phyloP scores from a whole-genome alignment of 345 rosid genomes.

The Toxicodendron radicans region DNA sequence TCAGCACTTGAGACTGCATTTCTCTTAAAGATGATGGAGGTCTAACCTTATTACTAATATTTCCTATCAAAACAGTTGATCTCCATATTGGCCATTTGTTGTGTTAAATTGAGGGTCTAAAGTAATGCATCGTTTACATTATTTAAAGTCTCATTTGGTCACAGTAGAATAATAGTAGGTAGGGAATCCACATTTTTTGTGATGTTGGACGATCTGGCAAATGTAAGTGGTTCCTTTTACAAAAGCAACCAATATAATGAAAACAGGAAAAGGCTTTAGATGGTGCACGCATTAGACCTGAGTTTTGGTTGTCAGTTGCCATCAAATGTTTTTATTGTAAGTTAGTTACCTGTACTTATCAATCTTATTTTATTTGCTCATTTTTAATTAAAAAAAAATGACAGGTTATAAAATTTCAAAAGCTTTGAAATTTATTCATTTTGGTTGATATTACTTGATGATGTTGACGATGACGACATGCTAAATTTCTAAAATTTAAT shows the following conservation, averaged over 20 bases:
- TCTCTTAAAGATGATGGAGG: constrained; percentile 68
- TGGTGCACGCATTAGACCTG: constrained; percentile 11
- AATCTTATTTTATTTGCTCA: background rate
- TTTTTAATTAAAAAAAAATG: background rate
- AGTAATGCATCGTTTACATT: background rate
- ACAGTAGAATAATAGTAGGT: background rate
- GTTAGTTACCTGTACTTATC: constrained; percentile 21
- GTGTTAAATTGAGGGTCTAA: background rate
- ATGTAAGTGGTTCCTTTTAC: constrained; percentile 11
- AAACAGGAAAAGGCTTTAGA: constrained; percentile 15
- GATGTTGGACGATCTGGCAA: constrained; percentile 7
- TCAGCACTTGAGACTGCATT: constrained; percentile 76
- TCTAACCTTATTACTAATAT: constrained; percentile 23
- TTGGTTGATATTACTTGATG: background rate
- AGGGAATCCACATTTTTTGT: background rate
- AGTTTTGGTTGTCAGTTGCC: constrained; percentile 20
- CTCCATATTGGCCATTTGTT: constrained; percentile 5
- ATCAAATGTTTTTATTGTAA: constrained; percentile 6
- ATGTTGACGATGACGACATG: constrained; percentile 17
- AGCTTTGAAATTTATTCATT: background rate
- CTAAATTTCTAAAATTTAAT: constrained; percentile 27
- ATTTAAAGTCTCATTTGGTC: constrained; percentile 3
- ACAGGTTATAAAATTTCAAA: background rate
- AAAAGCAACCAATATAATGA: constrained; percentile 22
- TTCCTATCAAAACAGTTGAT: background rate